Evolutionary conservation across 805 yeast genomes (phyloP).

Genomic region (Saccharomycopsis schoenii): DNA sequence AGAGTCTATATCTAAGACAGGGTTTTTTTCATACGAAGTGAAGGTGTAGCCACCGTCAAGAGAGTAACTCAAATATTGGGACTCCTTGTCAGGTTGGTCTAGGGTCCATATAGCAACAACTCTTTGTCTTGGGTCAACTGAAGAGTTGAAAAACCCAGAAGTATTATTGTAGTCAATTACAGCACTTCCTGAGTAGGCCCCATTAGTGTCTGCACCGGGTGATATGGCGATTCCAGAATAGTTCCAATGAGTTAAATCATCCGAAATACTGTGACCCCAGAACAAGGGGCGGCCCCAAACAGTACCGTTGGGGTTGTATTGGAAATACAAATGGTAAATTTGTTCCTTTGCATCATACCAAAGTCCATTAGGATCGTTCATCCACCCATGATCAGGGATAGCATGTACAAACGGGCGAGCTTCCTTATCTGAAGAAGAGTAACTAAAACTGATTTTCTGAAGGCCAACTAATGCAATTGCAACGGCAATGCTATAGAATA

Average conservation of each 20-base stretch:
- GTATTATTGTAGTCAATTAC: conserved; percentile 31
- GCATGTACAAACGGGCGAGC: conserved; percentile 22
- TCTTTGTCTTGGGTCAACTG: conserved; percentile 25
- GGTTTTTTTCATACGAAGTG: conserved; percentile 24
- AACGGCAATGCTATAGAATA: background rate
- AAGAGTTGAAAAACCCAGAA: conserved; percentile 26
- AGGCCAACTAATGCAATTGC: background rate
- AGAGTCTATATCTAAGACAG: conserved; percentile 26
- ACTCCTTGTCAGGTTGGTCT: conserved; percentile 22
- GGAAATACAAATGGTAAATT: conserved; percentile 31
- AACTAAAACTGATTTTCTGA: background rate
- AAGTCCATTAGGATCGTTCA: conserved; percentile 38
- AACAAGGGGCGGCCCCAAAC: conserved; percentile 28
- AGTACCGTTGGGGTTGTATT: conserved; percentile 28
- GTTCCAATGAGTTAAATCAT: conserved; percentile 28
- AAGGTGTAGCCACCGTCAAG: conserved; percentile 30
- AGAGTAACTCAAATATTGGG: conserved; percentile 29
- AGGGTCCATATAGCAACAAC: conserved; percentile 31
- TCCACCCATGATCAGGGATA: conserved; percentile 30
- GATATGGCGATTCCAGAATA: conserved; percentile 27
- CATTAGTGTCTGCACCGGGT: conserved; percentile 24
- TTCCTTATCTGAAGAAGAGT: background rate
- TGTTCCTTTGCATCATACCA: conserved; percentile 26
- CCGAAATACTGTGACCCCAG: conserved; percentile 35
- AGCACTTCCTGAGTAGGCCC: conserved; percentile 30